Evolutionary conservation across 441 rosid genomes (phyloP).

Genomic region (Hura crepitans): DNA sequence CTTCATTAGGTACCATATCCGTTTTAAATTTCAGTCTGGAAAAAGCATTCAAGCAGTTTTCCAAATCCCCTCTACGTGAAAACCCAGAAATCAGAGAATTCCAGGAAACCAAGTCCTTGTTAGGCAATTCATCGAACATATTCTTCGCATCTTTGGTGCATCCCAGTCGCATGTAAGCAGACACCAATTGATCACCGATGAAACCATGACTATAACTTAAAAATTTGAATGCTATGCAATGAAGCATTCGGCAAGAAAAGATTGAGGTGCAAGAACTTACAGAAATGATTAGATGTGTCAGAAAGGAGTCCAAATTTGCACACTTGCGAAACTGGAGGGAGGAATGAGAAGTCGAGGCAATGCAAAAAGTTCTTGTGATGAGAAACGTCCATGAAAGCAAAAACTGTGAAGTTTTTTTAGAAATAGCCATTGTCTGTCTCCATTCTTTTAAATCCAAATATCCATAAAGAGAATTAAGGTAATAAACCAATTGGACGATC

Average conservation of each 20-base stretch:
- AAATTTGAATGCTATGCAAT: conserved; percentile 46
- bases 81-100: conserved; percentile 53
- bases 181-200: conserved; percentile 61
- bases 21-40: conserved; percentile 35
- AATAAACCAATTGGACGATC: too few species aligned
- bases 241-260: conserved; percentile 32
- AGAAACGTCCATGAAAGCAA: conserved; percentile 9
- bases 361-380: background rate
- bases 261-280: conserved; percentile 40
- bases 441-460: conserved; percentile 15
- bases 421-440: conserved; percentile 28
- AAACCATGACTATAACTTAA: conserved; percentile 57
- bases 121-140: conserved; percentile 64
- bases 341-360: conserved; percentile 8
- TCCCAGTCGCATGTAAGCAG: conserved; percentile 37
- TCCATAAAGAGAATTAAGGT: background rate
- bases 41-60: conserved; percentile 36
- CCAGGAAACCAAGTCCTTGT: conserved; percentile 58
- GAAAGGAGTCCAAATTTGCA: conserved; percentile 32
- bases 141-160: conserved; percentile 35
- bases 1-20: conserved; percentile 43
- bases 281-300: conserved; percentile 41
- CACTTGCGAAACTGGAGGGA: conserved; percentile 14
- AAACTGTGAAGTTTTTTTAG: background rate
- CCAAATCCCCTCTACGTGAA: conserved; percentile 34